Percentiles rank a stretch among this genome's conserved stretches.
These are phyloP conservation scores for Naganishia kalamii DNA, from an alignment of 768 basidiomycete genomes.

Conservation along the genomic window DNA sequence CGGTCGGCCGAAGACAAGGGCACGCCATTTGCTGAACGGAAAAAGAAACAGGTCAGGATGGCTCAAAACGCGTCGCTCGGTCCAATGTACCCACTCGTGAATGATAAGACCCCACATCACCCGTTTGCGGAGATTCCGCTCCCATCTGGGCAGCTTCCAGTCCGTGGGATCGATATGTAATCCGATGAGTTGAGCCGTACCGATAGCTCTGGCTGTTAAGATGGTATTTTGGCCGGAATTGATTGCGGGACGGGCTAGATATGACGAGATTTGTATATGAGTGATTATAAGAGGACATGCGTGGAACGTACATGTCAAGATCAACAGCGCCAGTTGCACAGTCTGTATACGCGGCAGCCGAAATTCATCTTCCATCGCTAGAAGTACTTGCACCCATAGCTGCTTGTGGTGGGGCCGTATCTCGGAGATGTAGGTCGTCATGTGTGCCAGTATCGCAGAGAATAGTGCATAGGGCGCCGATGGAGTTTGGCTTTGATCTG, in stretches of 20 bases:
- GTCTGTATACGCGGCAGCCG: conserved; percentile 29
- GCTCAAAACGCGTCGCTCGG: neutral
- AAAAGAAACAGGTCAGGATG: neutral
- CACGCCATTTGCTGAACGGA: conserved; percentile 21
- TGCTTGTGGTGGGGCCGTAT: conserved; percentile 24
- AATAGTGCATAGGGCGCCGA: conserved; percentile 28
- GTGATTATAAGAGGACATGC: conserved; percentile 4
- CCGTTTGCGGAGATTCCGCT: conserved; percentile 22
- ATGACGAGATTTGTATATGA: conserved; percentile 9
- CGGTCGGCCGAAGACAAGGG: conserved; percentile 20
- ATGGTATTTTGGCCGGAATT: conserved; percentile 14
- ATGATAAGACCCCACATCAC: conserved; percentile 27
- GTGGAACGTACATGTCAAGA: conserved; percentile 25
- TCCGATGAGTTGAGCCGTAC: conserved; percentile 29
- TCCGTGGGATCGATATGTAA: conserved; percentile 29
- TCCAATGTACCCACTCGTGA: conserved; percentile 9
- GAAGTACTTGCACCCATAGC: conserved; percentile 26
- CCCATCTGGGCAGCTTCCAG: conserved; percentile 28
- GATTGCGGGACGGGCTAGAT: conserved; percentile 12
- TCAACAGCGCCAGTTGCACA: conserved; percentile 25
- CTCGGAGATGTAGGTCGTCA: conserved; percentile 25
- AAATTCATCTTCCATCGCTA: conserved; percentile 30
- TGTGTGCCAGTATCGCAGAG: conserved; percentile 26
- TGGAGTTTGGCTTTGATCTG: conserved; percentile 13
- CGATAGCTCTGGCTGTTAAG: conserved; percentile 25